phyloP scores from a whole-genome alignment of 2,329 filamentous ascomycete genomes.

The Akanthomyces muscarius region DNA sequence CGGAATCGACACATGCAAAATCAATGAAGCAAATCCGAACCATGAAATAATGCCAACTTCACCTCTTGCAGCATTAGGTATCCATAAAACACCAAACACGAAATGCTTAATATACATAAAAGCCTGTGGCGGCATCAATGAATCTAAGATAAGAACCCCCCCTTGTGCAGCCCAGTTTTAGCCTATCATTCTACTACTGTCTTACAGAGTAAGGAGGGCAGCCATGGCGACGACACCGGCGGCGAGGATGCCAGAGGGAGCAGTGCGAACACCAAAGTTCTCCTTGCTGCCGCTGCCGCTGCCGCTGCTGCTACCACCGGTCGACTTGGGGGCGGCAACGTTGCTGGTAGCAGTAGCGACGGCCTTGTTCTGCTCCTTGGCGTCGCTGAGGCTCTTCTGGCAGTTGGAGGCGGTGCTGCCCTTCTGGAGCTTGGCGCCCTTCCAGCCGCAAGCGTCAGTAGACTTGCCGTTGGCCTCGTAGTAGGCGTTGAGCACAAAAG shows the following conservation, averaged over 20 bases:
- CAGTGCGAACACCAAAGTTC: constrained; percentile 36
- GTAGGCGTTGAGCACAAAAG: constrained; percentile 42
- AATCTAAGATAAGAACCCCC: constrained; percentile 9
- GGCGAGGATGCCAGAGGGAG: constrained; percentile 42
- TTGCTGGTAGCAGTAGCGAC: constrained; percentile 44
- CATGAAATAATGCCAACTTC: constrained; percentile 10
- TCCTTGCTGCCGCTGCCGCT: constrained; percentile 20
- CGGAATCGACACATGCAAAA: not conserved
- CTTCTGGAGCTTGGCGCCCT: constrained; percentile 57
- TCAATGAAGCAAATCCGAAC: constrained; percentile 10
- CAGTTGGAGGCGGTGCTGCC: constrained; percentile 50
- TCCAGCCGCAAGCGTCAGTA: constrained; percentile 65
- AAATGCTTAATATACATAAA: constrained; percentile 18
- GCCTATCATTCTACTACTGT: not conserved
- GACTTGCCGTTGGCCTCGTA: constrained; percentile 54
- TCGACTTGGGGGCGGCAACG: constrained; percentile 29
- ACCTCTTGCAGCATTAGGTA: constrained; percentile 14
- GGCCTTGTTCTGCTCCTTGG: constrained; percentile 52
- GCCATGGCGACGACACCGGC: constrained; percentile 49
- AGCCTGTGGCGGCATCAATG: constrained; percentile 13
- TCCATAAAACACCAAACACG: constrained; percentile 18
- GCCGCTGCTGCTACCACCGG: constrained; percentile 21
- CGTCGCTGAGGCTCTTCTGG: constrained; percentile 55
- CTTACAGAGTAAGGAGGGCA: constrained; percentile 41
- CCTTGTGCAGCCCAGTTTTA: not conserved